Base-by-base conservation (phyloP, 164 flowering plant genomes). In the Stephania cephalantha region DNA sequence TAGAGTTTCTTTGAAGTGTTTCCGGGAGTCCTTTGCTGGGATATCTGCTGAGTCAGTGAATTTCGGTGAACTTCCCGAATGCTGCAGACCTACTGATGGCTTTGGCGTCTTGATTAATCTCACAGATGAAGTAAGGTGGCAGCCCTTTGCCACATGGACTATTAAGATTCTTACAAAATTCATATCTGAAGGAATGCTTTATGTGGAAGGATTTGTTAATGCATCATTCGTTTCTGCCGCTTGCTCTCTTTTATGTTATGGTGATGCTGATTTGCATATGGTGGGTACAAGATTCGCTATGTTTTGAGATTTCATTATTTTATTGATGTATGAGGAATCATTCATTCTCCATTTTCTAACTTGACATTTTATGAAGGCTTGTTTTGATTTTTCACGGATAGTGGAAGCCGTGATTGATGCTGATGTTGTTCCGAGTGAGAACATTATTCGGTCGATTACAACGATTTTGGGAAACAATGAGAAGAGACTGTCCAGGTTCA, bases 211-310 rank as follows among this genome's bases (percentile, higher is more conserved):
- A 63, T 91, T 96, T 29, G 68, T 92, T 46, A 82, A 78, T 83
- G 50, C 82, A 35, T 82, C 95, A 74, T 90, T 84, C 82, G 84
- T 91, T 74, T 85, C 80, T 64, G 85, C 88, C 80, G 87, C 88
- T 10, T 94, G 97, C 82, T 81, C 85, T 71, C 81, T 96, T 71
- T 76, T 96, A 80, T 89, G 93, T 74, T 89, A 85, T 79, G 97
- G 92, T 35, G 92, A 91, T 86, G 90, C 90, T 80, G 86, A 87
- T 81, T 78, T 96, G 86, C 99, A 94, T 22, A 90, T 92, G 91
- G 99, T 95, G 80, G 52, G 91, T 87, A 58, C 61, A 70, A 72
- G 52, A 25, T 35, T 65, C 5, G 29, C 75, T 10, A 22, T 15
- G 5, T 31, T 53, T 53, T n/a, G 66, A 78, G 35, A 72, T 63